Evolutionary conservation across 805 yeast species (phyloP), one percentile per base, ranked within the genome.

Genomic region (Wickerhamiella sorbophila): DNA sequence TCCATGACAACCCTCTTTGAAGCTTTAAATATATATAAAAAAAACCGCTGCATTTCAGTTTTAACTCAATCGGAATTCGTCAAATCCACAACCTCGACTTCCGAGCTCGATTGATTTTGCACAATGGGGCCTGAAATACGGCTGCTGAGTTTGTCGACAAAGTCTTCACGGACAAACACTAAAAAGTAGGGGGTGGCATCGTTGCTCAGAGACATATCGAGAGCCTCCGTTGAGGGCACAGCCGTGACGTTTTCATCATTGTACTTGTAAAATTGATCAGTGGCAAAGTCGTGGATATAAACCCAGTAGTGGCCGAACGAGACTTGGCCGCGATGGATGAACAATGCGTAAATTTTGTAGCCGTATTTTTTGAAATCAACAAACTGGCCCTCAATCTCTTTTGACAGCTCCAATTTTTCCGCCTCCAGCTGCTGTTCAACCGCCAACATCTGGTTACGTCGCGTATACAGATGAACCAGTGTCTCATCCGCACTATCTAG

Each of bases 241-340:
- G 79, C 93, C 2, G 85, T 75, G n/a, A 91, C 94, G n/a, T 71
- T 69, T 53, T 91, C 97, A 63, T 91, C 98, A 55, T 91, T 91
- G 60, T 91, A 91, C 64, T 85, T 87, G 47, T 95, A 68, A 73
- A 76, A 91, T 17, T 81, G 63, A 22, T 72, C 70, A 16, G 69
- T 67, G 47, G 70, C 70, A 2, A 76, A 73, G 59, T 91, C 97
- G 45, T 73, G 75, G 47, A 91, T 87, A 57, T 88, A 91, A 15
- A 88, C 74, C 96, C 97, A 91, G 60, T 91, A 91, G 60, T 91
- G 98, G 2, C 98, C 98, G 55, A 83, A 88, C 40, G 85, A 77
- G 0, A 95, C 97, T 53, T 86, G 93, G 5, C 98, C 98, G 39
- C 95, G 67, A 59, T 91, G 98, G 38, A 91, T 85, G 56, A 91